Percentiles rank a stretch among this genome's conserved stretches.
These are phyloP conservation scores for Hypoxylon fuscum DNA, from an alignment of 495 filamentous ascomycete genomes.

Conservation along the genomic window DNA sequence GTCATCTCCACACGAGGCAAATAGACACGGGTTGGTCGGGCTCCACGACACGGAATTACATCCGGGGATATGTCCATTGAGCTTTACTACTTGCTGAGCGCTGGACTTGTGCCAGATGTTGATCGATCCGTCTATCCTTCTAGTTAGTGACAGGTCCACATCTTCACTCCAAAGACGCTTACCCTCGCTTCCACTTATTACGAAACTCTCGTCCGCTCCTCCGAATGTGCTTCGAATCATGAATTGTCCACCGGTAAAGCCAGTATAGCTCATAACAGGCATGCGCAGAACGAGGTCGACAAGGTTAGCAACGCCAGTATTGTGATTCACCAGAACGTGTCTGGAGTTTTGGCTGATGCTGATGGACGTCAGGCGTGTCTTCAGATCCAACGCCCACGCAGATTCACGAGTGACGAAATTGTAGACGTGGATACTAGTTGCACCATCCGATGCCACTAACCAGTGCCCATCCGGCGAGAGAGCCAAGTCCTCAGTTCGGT, in stretches of 20 bases:
- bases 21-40: constrained; percentile 80
- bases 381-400: constrained; percentile 74
- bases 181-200: constrained; percentile 94
- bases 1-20: constrained; percentile 93
- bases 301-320: constrained; percentile 75
- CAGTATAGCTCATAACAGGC: constrained; percentile 74
- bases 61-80: constrained; percentile 77
- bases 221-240: constrained; percentile 87
- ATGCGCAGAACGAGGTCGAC: constrained; percentile 79
- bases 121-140: constrained; percentile 71
- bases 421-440: constrained; percentile 79
- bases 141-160: constrained; percentile 33
- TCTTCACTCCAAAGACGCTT: constrained; percentile 23
- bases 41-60: constrained; percentile 97
- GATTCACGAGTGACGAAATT: constrained; percentile 77
- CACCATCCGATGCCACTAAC: constrained; percentile 78
- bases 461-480: constrained; percentile 81
- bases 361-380: constrained; percentile 75
- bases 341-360: constrained; percentile 81
- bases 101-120: constrained; percentile 92
- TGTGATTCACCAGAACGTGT: constrained; percentile 83
- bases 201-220: constrained; percentile 88
- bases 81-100: constrained; percentile 74
- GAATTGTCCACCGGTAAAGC: constrained; percentile 74
- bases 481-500: constrained; percentile 84